phyloP scores from a whole-genome alignment of 768 basidiomycete species.

The Rhizopogon vulgaris region DNA sequence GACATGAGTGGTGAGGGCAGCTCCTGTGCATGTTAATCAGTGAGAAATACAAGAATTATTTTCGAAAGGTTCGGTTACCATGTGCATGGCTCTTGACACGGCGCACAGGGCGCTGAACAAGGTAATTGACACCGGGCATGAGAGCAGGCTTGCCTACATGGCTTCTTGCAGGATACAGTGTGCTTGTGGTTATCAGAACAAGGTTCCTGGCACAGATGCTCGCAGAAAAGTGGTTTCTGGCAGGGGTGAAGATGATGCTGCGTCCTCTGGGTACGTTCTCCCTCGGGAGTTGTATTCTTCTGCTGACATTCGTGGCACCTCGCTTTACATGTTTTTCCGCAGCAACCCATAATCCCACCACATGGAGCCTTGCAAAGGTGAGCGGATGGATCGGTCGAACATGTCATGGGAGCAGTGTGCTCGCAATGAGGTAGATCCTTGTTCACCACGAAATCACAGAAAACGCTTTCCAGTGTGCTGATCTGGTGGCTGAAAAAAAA shows the following conservation, averaged over 20 bases:
- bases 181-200: conserved; percentile 51
- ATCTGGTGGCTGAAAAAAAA: conserved; percentile 34
- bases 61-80: conserved; percentile 30
- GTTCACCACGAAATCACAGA: conserved; percentile 36
- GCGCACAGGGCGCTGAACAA: conserved; percentile 52
- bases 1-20: conserved; percentile 51
- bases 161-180: conserved; percentile 35
- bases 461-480: conserved; percentile 37
- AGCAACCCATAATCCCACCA: conserved; percentile 42
- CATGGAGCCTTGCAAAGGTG: conserved; percentile 39
- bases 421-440: conserved; percentile 49
- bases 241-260: conserved; percentile 45
- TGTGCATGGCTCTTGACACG: conserved; percentile 55
- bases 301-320: conserved; percentile 45
- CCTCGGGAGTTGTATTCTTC: not conserved
- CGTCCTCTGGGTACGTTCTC: conserved; percentile 12
- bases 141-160: conserved; percentile 48
- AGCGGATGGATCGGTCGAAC: conserved; percentile 36
- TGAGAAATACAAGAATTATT: not conserved
- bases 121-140: conserved; percentile 43
- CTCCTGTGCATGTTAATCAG: conserved; percentile 27
- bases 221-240: conserved; percentile 46
- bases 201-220: conserved; percentile 41
- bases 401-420: conserved; percentile 42
- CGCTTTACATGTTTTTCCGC: conserved; percentile 43